Evolutionary conservation across 305 asterid species (phyloP).

Genomic region (Euphrasia arctica): DNA sequence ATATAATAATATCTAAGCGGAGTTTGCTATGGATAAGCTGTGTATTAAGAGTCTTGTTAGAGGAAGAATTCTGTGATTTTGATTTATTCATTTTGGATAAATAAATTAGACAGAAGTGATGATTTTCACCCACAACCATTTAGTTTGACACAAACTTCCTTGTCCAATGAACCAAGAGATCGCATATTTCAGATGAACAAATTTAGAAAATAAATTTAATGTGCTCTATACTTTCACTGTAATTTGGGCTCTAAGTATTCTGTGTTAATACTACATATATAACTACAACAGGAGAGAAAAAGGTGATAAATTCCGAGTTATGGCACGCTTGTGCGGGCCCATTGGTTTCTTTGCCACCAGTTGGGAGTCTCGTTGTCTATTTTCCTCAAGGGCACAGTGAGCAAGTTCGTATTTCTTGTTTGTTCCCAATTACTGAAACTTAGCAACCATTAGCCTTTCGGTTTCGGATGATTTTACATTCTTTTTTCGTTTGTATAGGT

Average conservation of each 20-base stretch:
- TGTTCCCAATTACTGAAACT: slow-evolving; percentile 17
- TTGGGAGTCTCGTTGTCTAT: slow-evolving; percentile 90
- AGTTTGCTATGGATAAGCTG: neutral
- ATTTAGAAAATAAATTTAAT: neutral
- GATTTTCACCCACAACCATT: neutral
- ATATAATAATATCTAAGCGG: neutral
- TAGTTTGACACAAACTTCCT: neutral
- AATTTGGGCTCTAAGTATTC: neutral
- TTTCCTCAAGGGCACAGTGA: slow-evolving; percentile 99
- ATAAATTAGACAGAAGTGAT: too few species aligned
- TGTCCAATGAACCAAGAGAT: neutral
- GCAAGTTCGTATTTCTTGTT: slow-evolving; percentile 58
- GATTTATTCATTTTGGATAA: neutral
- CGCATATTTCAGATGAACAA: neutral
- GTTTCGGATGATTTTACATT: slow-evolving; percentile 22
- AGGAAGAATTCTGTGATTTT: neutral
- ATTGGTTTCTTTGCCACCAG: slow-evolving; percentile 85
- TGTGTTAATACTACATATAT: slow-evolving; percentile 17
- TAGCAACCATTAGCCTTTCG: neutral
- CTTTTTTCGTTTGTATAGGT: slow-evolving; percentile 43
- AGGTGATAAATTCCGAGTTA: slow-evolving; percentile 83
- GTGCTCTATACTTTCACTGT: neutral
- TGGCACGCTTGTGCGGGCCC: slow-evolving; percentile 99
- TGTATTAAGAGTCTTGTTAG: slow-evolving; percentile 14
- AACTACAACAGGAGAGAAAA: slow-evolving; percentile 49